Base-by-base conservation (phyloP, 2,329 filamentous ascomycete genomes). In the Colletotrichum somersetense region DNA sequence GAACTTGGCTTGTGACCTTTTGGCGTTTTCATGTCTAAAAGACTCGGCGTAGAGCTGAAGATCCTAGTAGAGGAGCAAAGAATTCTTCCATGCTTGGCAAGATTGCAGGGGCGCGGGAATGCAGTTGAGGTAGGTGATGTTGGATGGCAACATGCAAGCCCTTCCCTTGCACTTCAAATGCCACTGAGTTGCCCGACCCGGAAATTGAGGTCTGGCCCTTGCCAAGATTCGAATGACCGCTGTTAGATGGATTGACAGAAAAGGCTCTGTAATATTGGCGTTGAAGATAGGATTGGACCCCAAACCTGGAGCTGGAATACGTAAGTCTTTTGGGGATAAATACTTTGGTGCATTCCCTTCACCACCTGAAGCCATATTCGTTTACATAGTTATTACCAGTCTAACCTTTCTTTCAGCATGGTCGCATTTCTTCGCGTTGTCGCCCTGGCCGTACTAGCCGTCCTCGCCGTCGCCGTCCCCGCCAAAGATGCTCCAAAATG, bases 81-180 rank as follows among this genome's bases (percentile, higher is more conserved):
- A 26, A 57, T 52, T 58, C 11, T 67, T 35, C 33, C 5, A 33
- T 56, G 26, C 40, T 67, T 67, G 64, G 63, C 48, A 38, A 50
- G 20, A 42, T n/a, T 1, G n/a, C 10, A 38, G n/a, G 16, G 30
- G 30, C 33, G 57, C 23, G 26, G 18, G 4, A 14, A 35, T 50
- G 18, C 35, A 26, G 62, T 67, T 71, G 68, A 64, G 57, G 46
- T 52, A 64, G 57, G 46, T 52, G 62, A 71, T 67, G 42, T 52
- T 58, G 18, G 23, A 61, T 53, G 26, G 50, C n/a, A 35, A 50
- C 58, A 63, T 35, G 40, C 52, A n/a, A 58, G 52, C 38, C 65
- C 42, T 59, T 59, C 57, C 65, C 65, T 23, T 59, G 44, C 44
- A n/a, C 2, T 18, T 14, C 69, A 68, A 53, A 30, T 30, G 30